Evolutionary conservation across 768 basidiomycete species (phyloP), one percentile per base, ranked within the genome.

Genomic region (Trametes villosa): DNA sequence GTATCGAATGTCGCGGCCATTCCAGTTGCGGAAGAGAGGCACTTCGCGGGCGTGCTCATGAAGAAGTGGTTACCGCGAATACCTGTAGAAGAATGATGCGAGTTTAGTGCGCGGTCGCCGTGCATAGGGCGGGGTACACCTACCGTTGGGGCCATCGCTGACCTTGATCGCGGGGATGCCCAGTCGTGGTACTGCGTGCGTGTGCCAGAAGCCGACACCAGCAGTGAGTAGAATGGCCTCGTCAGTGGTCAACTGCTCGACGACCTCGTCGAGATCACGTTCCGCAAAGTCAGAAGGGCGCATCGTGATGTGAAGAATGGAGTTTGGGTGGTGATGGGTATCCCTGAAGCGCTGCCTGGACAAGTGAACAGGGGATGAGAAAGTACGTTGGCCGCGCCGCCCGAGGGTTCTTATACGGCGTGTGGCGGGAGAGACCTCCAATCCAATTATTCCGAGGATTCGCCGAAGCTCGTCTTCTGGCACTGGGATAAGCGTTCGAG

Each of bases 151-250:
- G 2, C 91, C 91, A 77, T 91, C 89, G 75, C 86, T 88, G 68
- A 89, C 86, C 77, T 91, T 91, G 69, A 92, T 76, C 11, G 87
- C 82, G 36, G 90, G 91, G 54, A 93, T 76, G 2, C 87, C 85
- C 2, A 91, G 77, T 9, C 89, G 77, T 20, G 87, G 81, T 26
- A 92, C 74, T 20, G 75, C 76, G 54, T 85, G 82, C 0, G 91
- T 91, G 66, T 88, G 83, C 91, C 90, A 92, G 68, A 88, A 88
- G 17, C 89, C 89, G 20, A 86, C 87, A 18, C 89, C 91, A 2
- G 87, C 87, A 7, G 82, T 88, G 26, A 93, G 77, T 41, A 79
- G 75, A 66, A 92, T 89, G 0, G 89, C 86, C 68, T 92, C 91
- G 36, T 91, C 89, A 0, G 82, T 86, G 2, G 87, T 88, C 61